Base-by-base conservation (phyloP, 352 stramenopile species). In the Thalassiosira exigua region DNA sequence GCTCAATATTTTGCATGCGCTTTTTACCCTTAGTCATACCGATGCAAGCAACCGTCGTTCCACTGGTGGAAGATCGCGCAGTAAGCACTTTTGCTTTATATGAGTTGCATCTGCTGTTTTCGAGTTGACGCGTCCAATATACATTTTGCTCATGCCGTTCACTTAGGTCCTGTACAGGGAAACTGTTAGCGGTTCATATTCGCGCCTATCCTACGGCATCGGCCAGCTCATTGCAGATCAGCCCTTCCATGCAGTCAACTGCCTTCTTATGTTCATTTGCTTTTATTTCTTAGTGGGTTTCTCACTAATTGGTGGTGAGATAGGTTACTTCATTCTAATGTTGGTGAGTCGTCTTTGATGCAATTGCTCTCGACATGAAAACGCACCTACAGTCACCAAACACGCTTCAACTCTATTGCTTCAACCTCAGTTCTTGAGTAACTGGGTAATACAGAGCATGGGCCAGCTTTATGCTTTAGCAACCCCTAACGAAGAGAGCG, bases 401-500 rank as follows among this genome's bases (percentile, higher is more conserved):
- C n/a, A n/a, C n/a, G n/a, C n/a, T n/a, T n/a, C n/a, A n/a, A n/a
- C n/a, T n/a, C n/a, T n/a, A n/a, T n/a, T n/a, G n/a, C n/a, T n/a
- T n/a, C n/a, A n/a, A n/a, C n/a, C n/a, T n/a, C n/a, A n/a, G n/a
- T n/a, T n/a, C n/a, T n/a, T n/a, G n/a, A n/a, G n/a, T n/a, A n/a
- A 84, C 29, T 83, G 69, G 70, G 59, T 75, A 11, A 61, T 83
- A 0, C 33, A 54, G 26, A 52, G 14, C 11, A 58, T 84, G 56
- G 76, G 76, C 24, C 76, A 84, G 42, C 54, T 84, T 9, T 84
- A 74, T 58, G 76, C 76, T 17, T 54, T 84, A 33, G 56, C 50
- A 9, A 81, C 76, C 12, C 76, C 76, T 12, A 84, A 84, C 56
- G 76, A 84, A 73, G 76, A 84, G 57, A 83, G 21, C 57, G 76